Base-by-base conservation (phyloP, 257 asterid genomes). In the Nicotiana knightiana region DNA sequence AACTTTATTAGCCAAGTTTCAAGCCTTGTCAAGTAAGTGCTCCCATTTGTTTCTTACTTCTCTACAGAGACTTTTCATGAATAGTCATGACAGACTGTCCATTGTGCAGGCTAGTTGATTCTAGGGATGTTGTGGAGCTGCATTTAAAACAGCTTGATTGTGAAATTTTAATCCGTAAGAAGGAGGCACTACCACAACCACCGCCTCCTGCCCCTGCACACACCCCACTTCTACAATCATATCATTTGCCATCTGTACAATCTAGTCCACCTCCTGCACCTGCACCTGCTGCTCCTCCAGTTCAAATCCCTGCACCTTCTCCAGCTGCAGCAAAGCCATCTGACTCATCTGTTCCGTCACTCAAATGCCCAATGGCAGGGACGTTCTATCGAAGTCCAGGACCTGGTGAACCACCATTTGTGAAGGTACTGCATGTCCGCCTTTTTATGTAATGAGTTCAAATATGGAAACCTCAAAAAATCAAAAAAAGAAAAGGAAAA, bases 291-390 rank as follows among this genome's bases (percentile, higher is more conserved):
- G 86, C 95, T 46, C 84, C 93, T 81, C 86, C 91, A 12, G 79
- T 51, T 9, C 86, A 93, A 35, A 65, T 88, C 63, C 87, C 89
- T 6, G 90, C 87, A 71, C 82, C 91, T 68, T 81, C 93, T 67
- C 81, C 91, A 59, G 80, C 92, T 63, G 85, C 90, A 67, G 84
- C 93, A 66, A 91, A 81, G 82, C 84, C 90, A 77, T 48, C 97
- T 64, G 91, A 88, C 86, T 93, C 91, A 58, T 88, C 98, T 82
- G 91, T 82, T 82, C 97, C 95, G 77, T 92, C 92, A 43, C 89
- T 95, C 35, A 92, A 92, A 85, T 82, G 85, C 78, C 99, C 99
- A 78, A 93, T 95, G 99, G 97, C 99, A 6, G 99, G 99, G 84
- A 95, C 94, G 54, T 91, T 95, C 83, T 95, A 93, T 82, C 89